A percentile compares a stretch with the other conserved stretches of the same genome.
Conservation (phyloP, 495 filamentous ascomycete species). For the Aspergillus kassunensis region DNA sequence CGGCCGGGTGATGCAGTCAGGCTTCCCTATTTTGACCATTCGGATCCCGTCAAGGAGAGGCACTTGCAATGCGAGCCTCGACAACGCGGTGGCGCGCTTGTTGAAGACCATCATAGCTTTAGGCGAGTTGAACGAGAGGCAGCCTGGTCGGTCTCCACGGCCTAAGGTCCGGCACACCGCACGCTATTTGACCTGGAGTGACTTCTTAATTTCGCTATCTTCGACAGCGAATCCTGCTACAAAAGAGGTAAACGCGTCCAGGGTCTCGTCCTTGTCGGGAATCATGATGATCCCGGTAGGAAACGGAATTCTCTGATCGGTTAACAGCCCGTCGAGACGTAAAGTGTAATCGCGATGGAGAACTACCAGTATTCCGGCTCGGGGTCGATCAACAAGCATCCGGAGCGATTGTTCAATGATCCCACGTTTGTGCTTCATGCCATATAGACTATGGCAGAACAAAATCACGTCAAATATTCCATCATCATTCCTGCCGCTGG, state of each 20-base stretch:
- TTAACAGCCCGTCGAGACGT: slow-evolving; percentile 46
- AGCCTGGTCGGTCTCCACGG: slow-evolving; percentile 32
- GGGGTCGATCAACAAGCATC: slow-evolving; percentile 46
- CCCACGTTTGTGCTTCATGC: slow-evolving; percentile 48
- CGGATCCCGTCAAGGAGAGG: slow-evolving; percentile 34
- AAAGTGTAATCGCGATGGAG: slow-evolving; percentile 50
- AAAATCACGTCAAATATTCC: slow-evolving; percentile 54
- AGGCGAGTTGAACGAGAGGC: slow-evolving; percentile 52
- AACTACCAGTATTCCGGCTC: slow-evolving; percentile 48
- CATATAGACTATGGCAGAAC: slow-evolving; percentile 64
- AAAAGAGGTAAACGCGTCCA: slow-evolving; percentile 55
- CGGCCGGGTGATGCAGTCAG: slow-evolving; percentile 40
- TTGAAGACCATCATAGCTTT: slow-evolving; percentile 52
- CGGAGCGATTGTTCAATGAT: slow-evolving; percentile 48
- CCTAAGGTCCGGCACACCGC: slow-evolving; percentile 49
- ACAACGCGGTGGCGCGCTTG: slow-evolving; percentile 42
- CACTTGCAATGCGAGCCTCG: slow-evolving; percentile 46
- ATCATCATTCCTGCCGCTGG: slow-evolving; percentile 20
- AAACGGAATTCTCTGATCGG: slow-evolving; percentile 49
- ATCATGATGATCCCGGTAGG: slow-evolving; percentile 47
- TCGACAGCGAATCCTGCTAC: slow-evolving; percentile 45
- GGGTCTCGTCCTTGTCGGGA: slow-evolving; percentile 40
- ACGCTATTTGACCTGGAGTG: slow-evolving; percentile 44
- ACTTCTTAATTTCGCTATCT: slow-evolving; percentile 32
- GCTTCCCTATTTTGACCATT: slow-evolving; percentile 51